These are phyloP conservation scores for Amanita rimosa DNA, from an alignment of 768 basidiomycete genomes.

Conservation along the genomic window DNA sequence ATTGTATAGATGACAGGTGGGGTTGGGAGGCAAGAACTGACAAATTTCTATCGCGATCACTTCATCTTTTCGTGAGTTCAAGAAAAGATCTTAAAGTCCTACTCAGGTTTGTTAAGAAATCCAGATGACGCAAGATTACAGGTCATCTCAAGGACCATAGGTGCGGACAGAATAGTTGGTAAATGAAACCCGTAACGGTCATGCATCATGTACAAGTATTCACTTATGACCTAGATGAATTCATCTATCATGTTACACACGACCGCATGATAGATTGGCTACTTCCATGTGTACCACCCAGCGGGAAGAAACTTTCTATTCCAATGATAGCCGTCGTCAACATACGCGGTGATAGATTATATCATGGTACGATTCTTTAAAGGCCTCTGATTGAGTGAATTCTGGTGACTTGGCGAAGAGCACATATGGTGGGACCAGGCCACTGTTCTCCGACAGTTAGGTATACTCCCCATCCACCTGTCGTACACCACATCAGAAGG, in stretches of 20 bases:
- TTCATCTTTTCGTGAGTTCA: conserved; percentile 37
- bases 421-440: conserved; percentile 37
- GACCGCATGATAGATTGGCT: conserved; percentile 34
- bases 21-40: conserved; percentile 35
- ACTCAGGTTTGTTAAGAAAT: conserved; percentile 21
- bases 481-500: conserved; percentile 16
- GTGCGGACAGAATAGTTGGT: conserved; percentile 41
- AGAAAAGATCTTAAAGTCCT: not conserved
- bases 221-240: conserved; percentile 28
- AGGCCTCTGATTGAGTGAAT: not conserved
- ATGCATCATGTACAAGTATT: not conserved
- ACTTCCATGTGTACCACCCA: conserved; percentile 42
- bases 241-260: conserved; percentile 35
- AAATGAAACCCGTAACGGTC: conserved; percentile 1
- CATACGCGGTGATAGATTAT: conserved; percentile 29
- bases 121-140: conserved; percentile 33
- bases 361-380: conserved; percentile 18
- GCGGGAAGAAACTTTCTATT: conserved; percentile 33
- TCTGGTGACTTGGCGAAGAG: conserved; percentile 14
- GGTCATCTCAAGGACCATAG: conserved; percentile 38
- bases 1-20: conserved; percentile 41
- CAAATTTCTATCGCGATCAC: conserved; percentile 44
- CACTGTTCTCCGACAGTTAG: conserved; percentile 24
- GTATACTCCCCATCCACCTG: conserved; percentile 22
- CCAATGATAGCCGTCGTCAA: conserved; percentile 49